phyloP scores from a whole-genome alignment of 1,284 basidiomycete genomes.

The Sporisorium scitamineum region DNA sequence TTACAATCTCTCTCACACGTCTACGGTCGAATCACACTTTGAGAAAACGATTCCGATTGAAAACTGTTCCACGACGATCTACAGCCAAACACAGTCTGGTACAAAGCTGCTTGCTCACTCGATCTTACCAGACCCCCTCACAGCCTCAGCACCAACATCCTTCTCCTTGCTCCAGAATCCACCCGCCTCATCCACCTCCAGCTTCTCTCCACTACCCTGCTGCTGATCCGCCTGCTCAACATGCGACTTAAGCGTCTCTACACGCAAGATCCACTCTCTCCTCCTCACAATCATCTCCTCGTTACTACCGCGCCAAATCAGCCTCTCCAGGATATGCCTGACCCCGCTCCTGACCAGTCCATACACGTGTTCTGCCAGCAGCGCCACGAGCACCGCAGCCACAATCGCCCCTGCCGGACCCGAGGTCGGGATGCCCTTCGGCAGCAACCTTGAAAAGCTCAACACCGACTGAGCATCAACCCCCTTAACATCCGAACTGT shows the following conservation, averaged over 20 bases:
- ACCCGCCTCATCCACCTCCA: background rate
- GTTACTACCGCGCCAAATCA: constrained; percentile 60
- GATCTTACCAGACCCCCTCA: constrained; percentile 25
- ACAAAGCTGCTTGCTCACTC: constrained; percentile 11
- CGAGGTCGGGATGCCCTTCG: constrained; percentile 40
- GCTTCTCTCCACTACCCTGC: background rate
- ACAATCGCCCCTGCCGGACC: constrained; percentile 53
- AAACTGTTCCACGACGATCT: no score
- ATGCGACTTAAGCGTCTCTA: constrained; percentile 37
- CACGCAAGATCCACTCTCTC: constrained; percentile 59
- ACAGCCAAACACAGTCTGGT: background rate
- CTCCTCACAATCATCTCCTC: constrained; percentile 59
- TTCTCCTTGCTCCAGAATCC: constrained; percentile 45
- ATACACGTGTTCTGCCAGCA: constrained; percentile 65
- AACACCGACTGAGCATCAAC: constrained; percentile 20
- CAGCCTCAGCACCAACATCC: constrained; percentile 36
- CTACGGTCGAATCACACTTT: background rate
- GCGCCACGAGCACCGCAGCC: constrained; percentile 57
- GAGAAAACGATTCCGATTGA: background rate
- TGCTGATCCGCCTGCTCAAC: constrained; percentile 14
- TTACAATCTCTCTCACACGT: background rate
- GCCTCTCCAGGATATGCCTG: constrained; percentile 58
- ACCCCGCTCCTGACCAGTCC: constrained; percentile 48
- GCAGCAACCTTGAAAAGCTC: constrained; percentile 53
- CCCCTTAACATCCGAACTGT: background rate